Evolutionary conservation across 129 eudicot genomes (phyloP).

Genomic region (Solidago caesia): DNA sequence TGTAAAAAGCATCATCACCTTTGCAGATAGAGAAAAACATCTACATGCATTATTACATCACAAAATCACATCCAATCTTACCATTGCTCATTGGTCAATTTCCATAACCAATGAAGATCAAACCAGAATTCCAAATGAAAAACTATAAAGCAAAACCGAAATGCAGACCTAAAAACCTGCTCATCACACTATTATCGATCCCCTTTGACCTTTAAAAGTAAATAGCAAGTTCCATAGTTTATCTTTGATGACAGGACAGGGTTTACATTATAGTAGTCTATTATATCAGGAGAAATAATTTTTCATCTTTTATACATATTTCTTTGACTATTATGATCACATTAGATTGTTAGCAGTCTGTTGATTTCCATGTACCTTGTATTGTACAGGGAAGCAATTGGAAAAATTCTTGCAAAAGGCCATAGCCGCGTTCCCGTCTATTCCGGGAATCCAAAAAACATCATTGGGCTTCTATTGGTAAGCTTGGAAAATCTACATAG

Average conservation of each 20-base stretch:
- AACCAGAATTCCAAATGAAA: not conserved
- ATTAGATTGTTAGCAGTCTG: constrained; percentile 1
- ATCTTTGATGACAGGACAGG: not conserved
- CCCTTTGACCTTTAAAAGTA: not conserved
- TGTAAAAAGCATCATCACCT: too few species aligned
- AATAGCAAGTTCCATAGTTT: not conserved
- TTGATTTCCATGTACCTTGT: constrained; percentile 25
- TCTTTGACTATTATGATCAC: constrained; percentile 6
- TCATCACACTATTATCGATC: not conserved
- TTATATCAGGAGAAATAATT: not conserved
- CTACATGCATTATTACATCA: too few species aligned
- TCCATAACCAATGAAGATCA: too few species aligned
- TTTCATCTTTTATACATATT: not conserved
- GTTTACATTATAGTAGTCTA: not conserved
- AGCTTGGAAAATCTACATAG: constrained; percentile 26
- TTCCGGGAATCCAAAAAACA: constrained; percentile 76
- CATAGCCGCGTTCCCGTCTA: constrained; percentile 97
- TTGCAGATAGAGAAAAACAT: too few species aligned
- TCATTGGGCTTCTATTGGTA: constrained; percentile 92
- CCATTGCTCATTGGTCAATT: too few species aligned
- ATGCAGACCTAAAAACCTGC: not conserved
- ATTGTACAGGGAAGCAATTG: constrained; percentile 88
- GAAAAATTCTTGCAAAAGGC: constrained; percentile 94
- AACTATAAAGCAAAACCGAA: not conserved
- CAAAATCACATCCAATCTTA: too few species aligned